A percentile compares a stretch with the other conserved stretches of the same genome.
phyloP scores from a whole-genome alignment of 2,329 filamentous ascomycete species.

The Colletotrichum tanaceti region DNA sequence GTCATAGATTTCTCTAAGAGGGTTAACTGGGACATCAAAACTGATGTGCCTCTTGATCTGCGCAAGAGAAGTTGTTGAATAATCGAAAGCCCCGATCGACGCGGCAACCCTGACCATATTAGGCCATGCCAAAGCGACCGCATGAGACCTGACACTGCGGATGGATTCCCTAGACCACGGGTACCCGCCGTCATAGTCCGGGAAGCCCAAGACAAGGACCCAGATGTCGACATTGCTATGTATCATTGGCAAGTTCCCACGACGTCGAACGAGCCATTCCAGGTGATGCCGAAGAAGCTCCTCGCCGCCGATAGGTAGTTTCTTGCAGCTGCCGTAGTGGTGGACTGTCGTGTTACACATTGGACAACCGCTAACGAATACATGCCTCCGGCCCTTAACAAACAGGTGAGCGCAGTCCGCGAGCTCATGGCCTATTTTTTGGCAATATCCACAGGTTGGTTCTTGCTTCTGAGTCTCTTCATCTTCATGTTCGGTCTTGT shows the following conservation, averaged over 20 bases:
- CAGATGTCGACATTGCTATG: not conserved
- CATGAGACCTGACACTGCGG: too few species aligned
- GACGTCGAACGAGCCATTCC: conserved; percentile 12
- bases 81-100: not conserved
- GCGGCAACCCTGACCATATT: too few species aligned
- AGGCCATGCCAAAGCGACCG: too few species aligned
- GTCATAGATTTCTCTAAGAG: too few species aligned
- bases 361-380: not conserved
- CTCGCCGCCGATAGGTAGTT: not conserved
- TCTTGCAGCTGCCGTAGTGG: not conserved
- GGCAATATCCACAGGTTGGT: not conserved
- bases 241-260: not conserved
- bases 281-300: conserved; percentile 8
- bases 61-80: not conserved
- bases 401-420: not conserved
- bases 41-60: not conserved
- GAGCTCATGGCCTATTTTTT: not conserved
- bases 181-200: not conserved
- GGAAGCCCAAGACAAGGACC: not conserved
- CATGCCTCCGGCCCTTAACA: rapidly evolving
- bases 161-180: not conserved
- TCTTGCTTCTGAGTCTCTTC: too few species aligned
- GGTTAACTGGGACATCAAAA: not conserved
- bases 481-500: not conserved
- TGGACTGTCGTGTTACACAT: not conserved